phyloP scores from a whole-genome alignment of 2,329 filamentous ascomycete species.

The Lasiodiplodia sp. region DNA sequence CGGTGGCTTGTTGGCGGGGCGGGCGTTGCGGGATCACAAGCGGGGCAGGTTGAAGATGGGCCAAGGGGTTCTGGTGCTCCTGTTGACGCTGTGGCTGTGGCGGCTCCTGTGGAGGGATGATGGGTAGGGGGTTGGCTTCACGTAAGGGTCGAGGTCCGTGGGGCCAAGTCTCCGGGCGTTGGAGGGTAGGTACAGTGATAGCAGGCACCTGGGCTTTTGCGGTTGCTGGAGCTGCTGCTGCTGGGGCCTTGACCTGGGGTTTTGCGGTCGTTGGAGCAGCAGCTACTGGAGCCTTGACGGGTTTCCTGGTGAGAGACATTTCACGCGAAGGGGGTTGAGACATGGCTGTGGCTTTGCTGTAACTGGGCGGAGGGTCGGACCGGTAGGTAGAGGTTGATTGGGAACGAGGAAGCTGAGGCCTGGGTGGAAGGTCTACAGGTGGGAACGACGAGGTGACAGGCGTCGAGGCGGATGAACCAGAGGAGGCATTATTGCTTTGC shows the following conservation, averaged over 20 bases:
- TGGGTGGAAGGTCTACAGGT: constrained; percentile 5
- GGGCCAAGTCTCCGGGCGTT: constrained; percentile 16
- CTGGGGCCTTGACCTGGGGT: not conserved
- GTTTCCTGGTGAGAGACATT: constrained; percentile 1
- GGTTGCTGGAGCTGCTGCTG: not conserved
- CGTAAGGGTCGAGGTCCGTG: constrained; percentile 17
- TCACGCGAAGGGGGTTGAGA: constrained; percentile 6
- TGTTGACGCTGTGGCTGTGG: constrained; percentile 1
- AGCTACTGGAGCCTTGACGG: not conserved
- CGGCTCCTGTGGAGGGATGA: not conserved
- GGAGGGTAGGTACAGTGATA: not conserved
- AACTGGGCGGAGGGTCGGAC: constrained; percentile 13
- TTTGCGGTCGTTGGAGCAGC: not conserved
- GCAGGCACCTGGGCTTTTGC: not conserved
- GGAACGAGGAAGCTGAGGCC: constrained; percentile 16
- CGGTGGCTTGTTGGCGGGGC: constrained; percentile 4
- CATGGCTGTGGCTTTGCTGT: constrained; percentile 11
- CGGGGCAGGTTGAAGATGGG: not conserved
- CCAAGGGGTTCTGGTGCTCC: not conserved
- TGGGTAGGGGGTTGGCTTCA: not conserved
- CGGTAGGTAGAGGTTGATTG: constrained; percentile 9
- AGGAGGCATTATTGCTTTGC: constrained; percentile 6
- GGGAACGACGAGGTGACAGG: constrained; percentile 12
- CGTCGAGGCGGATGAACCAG: constrained; percentile 21
- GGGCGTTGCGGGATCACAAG: not conserved